phyloP scores from a whole-genome alignment of 2,329 filamentous ascomycete genomes.

The Eutypa lata region DNA sequence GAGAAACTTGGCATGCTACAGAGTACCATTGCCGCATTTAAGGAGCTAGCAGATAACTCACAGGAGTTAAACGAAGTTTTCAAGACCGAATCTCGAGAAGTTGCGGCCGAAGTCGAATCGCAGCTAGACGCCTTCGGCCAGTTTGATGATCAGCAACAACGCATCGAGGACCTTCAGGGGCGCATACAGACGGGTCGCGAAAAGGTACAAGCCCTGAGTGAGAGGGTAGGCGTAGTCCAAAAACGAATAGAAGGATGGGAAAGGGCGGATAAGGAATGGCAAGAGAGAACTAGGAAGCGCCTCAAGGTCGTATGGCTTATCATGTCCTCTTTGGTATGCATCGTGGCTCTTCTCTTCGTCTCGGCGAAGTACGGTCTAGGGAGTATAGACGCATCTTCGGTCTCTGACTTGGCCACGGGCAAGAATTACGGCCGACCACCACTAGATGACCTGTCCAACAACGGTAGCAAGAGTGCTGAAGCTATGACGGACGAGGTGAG shows the following conservation, averaged over 20 bases:
- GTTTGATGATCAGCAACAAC: conserved; percentile 63
- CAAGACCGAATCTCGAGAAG: conserved; percentile 52
- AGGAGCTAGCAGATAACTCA: conserved; percentile 63
- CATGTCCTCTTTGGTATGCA: conserved; percentile 45
- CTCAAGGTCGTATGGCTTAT: conserved; percentile 63
- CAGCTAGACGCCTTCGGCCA: conserved; percentile 60
- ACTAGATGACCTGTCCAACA: conserved; percentile 10
- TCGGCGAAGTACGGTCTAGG: conserved; percentile 31
- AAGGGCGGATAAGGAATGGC: conserved; percentile 62
- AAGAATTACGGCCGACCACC: conserved; percentile 5
- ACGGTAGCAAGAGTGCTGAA: conserved; percentile 19
- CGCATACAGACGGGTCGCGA: conserved; percentile 59
- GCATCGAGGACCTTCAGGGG: conserved; percentile 58
- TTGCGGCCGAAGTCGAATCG: conserved; percentile 57
- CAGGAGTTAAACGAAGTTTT: conserved; percentile 58
- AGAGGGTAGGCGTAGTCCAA: conserved; percentile 62
- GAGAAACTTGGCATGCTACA: conserved; percentile 65
- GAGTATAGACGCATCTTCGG: conserved; percentile 9
- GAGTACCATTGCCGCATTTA: conserved; percentile 60
- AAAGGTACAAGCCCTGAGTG: conserved; percentile 57
- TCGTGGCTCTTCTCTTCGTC: conserved; percentile 43
- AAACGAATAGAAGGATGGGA: conserved; percentile 66
- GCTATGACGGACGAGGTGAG: conserved; percentile 24
- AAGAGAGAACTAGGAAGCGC: conserved; percentile 62
- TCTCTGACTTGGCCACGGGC: conserved; percentile 8